Evolutionary conservation across 179 eudicot species (phyloP).

Genomic region (Drosera spatulata): DNA sequence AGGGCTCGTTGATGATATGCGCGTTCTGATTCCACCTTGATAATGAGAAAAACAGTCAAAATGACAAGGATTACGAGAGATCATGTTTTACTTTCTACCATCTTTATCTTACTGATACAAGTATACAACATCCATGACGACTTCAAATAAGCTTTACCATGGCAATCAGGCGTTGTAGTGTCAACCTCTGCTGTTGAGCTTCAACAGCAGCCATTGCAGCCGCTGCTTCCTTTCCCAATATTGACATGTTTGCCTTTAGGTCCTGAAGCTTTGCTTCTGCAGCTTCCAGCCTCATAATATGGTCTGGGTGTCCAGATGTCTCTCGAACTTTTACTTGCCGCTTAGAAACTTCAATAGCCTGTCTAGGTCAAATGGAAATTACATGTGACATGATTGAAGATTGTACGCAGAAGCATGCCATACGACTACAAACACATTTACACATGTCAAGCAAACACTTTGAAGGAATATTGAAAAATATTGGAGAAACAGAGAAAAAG

Average conservation of each 20-base stretch:
- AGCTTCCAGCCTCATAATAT: constrained; percentile 58
- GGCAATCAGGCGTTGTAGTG: constrained; percentile 79
- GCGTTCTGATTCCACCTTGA: constrained; percentile 86
- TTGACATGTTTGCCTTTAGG: constrained; percentile 64
- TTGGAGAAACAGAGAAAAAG: no score
- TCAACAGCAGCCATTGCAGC: constrained; percentile 95
- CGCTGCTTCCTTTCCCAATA: constrained; percentile 80
- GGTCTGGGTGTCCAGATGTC: constrained; percentile 56
- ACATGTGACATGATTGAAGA: constrained; percentile 4
- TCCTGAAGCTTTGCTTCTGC: constrained; percentile 79
- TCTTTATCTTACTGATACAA: no score
- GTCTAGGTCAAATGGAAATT: constrained; percentile 31
- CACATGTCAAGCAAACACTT: no score
- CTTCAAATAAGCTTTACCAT: constrained; percentile 35
- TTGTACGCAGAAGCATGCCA: neutral
- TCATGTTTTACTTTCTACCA: neutral
- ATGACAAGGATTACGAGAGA: neutral
- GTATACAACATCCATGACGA: no score
- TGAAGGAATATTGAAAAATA: no score
- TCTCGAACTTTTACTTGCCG: constrained; percentile 79
- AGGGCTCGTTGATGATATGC: constrained; percentile 60
- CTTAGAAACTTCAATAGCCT: constrained; percentile 90
- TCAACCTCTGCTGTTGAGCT: constrained; percentile 84
- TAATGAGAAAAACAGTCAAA: constrained; percentile 5
- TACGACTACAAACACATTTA: no score